These are phyloP conservation scores for Boletus sp. DNA, from an alignment of 768 basidiomycete species.

Conservation along the genomic window DNA sequence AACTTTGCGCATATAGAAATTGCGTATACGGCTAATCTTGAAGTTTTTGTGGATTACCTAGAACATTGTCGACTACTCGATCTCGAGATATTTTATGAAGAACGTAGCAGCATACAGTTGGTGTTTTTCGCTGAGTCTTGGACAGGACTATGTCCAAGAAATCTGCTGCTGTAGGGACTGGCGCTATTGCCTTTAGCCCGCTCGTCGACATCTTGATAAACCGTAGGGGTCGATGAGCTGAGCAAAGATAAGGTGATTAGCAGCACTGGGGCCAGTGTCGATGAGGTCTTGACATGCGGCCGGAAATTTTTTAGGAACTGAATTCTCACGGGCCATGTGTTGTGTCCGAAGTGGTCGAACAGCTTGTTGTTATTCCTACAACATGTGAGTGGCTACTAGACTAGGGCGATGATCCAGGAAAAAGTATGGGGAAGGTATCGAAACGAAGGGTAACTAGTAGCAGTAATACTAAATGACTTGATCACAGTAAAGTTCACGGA, in stretches of 20 bases:
- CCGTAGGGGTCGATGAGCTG: slow-evolving; percentile 1
- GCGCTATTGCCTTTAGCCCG: slow-evolving; percentile 94
- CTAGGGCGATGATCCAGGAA: slow-evolving; percentile 18
- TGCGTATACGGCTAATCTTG: slow-evolving; percentile 97
- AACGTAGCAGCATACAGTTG: slow-evolving; percentile 56
- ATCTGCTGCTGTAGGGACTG: slow-evolving; percentile 95
- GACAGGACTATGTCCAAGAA: slow-evolving; percentile 93
- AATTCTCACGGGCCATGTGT: slow-evolving; percentile 15
- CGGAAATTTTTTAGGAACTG: slow-evolving; percentile 10
- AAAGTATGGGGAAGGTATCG: slow-evolving; percentile 21
- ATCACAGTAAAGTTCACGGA: slow-evolving; percentile 13
- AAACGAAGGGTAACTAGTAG: slow-evolving; percentile 27
- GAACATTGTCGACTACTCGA: neutral
- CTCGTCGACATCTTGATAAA: slow-evolving; percentile 65
- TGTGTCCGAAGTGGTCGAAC: neutral
- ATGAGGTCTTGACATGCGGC: slow-evolving; percentile 1
- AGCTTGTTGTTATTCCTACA: slow-evolving; percentile 21
- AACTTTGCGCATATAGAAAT: slow-evolving; percentile 99
- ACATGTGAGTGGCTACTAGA: slow-evolving; percentile 20
- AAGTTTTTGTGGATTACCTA: slow-evolving; percentile 99
- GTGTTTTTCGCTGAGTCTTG: slow-evolving; percentile 96
- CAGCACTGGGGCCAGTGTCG: too few relatives aligned
- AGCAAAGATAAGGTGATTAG: slow-evolving; percentile 9
- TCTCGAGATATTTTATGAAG: neutral
- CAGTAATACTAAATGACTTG: slow-evolving; percentile 19